These are phyloP conservation scores for Plasmodium cynomolgi DNA, from an alignment of 169 alveolate genomes.

Conservation along the genomic window DNA sequence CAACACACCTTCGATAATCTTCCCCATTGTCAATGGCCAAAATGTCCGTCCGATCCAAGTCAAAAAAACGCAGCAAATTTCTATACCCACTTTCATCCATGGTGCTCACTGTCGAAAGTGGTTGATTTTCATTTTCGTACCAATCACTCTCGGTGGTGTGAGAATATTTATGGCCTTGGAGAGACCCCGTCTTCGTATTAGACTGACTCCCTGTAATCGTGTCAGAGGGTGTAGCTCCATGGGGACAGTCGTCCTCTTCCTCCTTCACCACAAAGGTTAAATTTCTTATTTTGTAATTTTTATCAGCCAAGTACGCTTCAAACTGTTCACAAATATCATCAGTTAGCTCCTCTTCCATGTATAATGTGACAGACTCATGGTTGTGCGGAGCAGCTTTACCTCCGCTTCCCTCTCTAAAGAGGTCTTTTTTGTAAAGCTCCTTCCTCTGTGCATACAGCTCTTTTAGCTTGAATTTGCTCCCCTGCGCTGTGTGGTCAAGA, in stretches of 20 bases:
- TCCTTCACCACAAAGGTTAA: slow-evolving; percentile 31
- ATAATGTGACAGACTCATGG: not conserved
- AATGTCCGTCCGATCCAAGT: slow-evolving; percentile 36
- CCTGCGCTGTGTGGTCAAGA: not conserved
- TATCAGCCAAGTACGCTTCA: slow-evolving; percentile 10
- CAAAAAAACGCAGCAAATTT: slow-evolving; percentile 38
- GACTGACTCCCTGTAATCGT: not conserved
- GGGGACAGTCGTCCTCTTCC: not conserved
- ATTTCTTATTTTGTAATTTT: slow-evolving; percentile 53
- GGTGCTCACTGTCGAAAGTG: not conserved
- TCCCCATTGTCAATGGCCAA: not conserved
- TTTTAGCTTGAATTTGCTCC: slow-evolving; percentile 3
- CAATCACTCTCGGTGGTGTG: slow-evolving; percentile 22
- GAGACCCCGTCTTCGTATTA: not conserved
- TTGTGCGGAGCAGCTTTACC: not conserved
- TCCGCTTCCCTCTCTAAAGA: not conserved
- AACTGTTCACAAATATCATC: slow-evolving; percentile 1
- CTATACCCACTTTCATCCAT: slow-evolving; percentile 64
- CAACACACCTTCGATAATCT: not conserved
- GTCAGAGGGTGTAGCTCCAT: slow-evolving; percentile 26
- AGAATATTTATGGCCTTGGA: not conserved
- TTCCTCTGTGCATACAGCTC: slow-evolving; percentile 26
- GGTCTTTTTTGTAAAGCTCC: not conserved
- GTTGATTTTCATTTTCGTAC: slow-evolving; percentile 7
- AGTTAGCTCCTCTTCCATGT: slow-evolving; percentile 27